Evolutionary conservation across 169 alveolate species (phyloP), one percentile per base, ranked within the genome.

Genomic region (Cryptosporidium bovis): DNA sequence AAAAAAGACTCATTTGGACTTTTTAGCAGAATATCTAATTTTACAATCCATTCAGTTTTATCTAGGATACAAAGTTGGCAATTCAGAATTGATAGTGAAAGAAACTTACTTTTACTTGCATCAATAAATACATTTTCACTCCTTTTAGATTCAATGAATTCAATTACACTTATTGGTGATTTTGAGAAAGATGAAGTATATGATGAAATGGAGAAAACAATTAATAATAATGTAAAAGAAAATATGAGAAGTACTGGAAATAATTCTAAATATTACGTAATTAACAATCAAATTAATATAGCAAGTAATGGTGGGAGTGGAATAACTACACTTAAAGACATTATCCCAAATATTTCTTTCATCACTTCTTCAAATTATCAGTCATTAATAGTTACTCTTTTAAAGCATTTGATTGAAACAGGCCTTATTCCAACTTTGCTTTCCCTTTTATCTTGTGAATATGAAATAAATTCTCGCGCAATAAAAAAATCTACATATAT

Each of bases 1-100:
- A 50, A 77, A 15, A 69, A 53, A 12, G 87, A 62, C 40, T 27
- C 64, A 4, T 77, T 77, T 60, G 46, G 33, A 16, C 64, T 77
- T 34, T 77, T 77, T 34, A 60, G 51, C 1, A 56, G 64, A 18
- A 60, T 77, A 7, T 77, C 71, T n/a, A 48, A 77, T 53, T 77
- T 60, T 40, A 56, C 87, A 2, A 60, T 77, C 33, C 87, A 62
- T 34, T 56, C 87, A 29, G 87, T 77, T 60, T 62, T 77, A 13
- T 60, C 71, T 15, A 77, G 87, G 64, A 58, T 77, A 18, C 48
- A 68, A 20, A 77, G 87, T 5, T 77, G 87, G 87, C 87, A 77
- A 34, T 60, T 77, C 34, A 77, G 56, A 16, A n/a, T 77, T 12
- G 87, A 77, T 20, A 56, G 71, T 20, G 87, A 77, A 13, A 56